These are phyloP conservation scores for Colletotrichum liriopes DNA, from an alignment of 2,329 filamentous ascomycete genomes.

Conservation along the genomic window DNA sequence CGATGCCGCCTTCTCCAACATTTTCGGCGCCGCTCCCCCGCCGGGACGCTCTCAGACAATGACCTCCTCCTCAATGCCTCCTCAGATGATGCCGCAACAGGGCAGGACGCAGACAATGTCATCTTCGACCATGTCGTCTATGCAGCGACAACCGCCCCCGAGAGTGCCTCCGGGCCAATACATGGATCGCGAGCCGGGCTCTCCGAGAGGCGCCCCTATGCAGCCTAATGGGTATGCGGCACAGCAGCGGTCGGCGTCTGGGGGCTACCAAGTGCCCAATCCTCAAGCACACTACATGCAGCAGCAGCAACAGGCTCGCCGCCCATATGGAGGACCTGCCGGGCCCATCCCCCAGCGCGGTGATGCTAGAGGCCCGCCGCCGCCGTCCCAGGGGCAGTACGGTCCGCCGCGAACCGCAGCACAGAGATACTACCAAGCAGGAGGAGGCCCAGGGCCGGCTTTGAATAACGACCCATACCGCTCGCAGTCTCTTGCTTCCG, in stretches of 20 bases:
- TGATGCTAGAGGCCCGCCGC: constrained; percentile 70
- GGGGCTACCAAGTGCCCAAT: constrained; percentile 62
- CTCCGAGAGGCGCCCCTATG: constrained; percentile 57
- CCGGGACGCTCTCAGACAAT: constrained; percentile 95
- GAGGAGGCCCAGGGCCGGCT: constrained; percentile 75
- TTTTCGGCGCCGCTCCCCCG: constrained; percentile 90
- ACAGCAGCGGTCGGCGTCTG: constrained; percentile 66
- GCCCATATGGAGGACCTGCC: constrained; percentile 61
- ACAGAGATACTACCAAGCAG: constrained; percentile 74
- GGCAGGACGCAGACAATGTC: constrained; percentile 84
- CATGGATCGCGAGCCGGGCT: constrained; percentile 54
- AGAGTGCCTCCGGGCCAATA: constrained; percentile 61
- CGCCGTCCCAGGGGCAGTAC: constrained; percentile 52
- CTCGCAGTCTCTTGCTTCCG: constrained; percentile 91
- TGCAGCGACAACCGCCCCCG: constrained; percentile 77
- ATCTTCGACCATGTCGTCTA: constrained; percentile 60
- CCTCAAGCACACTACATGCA: constrained; percentile 63
- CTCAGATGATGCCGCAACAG: constrained; percentile 64
- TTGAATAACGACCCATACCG: constrained; percentile 89
- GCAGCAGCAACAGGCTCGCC: constrained; percentile 59
- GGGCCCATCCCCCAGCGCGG: constrained; percentile 64
- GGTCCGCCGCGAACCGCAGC: constrained; percentile 58
- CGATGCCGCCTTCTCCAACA: constrained; percentile 96
- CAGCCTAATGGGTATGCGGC: constrained; percentile 51
- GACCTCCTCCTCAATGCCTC: constrained; percentile 80